These are phyloP conservation scores for Dryas alaskensis DNA, from an alignment of 306 rosid species.

Conservation along the genomic window DNA sequence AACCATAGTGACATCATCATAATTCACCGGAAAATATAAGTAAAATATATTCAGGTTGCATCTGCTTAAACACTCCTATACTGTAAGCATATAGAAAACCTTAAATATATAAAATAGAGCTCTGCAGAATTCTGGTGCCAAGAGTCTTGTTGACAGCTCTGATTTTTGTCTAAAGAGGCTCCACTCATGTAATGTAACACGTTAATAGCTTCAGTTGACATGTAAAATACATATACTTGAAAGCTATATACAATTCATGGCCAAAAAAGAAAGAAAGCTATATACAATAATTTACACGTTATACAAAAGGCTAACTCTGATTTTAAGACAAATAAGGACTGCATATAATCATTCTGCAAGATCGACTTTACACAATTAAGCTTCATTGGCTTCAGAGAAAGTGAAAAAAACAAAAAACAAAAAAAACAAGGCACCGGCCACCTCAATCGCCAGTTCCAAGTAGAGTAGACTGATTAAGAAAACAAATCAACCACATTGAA, in stretches of 20 bases:
- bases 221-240: too few species aligned
- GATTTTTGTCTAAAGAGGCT: background rate
- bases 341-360: conserved; percentile 6
- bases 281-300: too few species aligned
- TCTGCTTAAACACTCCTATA: background rate
- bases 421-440: conserved; percentile 7
- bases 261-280: too few species aligned
- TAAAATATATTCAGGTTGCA: background rate
- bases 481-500: background rate
- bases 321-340: too few species aligned
- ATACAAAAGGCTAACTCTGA: too few species aligned
- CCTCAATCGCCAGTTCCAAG: conserved; percentile 10
- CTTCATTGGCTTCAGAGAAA: background rate
- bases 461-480: background rate
- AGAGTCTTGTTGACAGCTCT: background rate
- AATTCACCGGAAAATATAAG: too few species aligned
- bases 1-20: too few species aligned
- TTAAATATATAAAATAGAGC: too few species aligned
- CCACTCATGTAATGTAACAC: background rate
- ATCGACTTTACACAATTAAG: conserved; percentile 11
- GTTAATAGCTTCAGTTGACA: background rate
- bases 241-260: too few species aligned
- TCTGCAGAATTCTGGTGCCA: background rate
- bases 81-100: too few species aligned
- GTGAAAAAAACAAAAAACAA: conserved; percentile 3